Evolutionary conservation across 2,329 filamentous ascomycete species (phyloP).

Genomic region (Clarireedia monteithiana): DNA sequence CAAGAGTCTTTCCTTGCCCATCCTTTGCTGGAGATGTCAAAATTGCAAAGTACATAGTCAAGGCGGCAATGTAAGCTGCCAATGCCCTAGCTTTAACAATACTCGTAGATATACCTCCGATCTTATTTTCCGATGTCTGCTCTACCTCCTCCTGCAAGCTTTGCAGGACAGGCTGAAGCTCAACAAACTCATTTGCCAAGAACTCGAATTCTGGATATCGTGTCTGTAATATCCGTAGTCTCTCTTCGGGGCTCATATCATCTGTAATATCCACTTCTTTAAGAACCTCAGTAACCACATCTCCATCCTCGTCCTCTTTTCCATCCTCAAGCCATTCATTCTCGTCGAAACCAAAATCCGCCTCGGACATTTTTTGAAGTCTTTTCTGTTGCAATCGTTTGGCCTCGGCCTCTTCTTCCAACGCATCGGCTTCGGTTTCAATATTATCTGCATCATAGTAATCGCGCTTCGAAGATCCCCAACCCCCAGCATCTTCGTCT

Average conservation of each 20-base stretch:
- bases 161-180: conserved; percentile 48
- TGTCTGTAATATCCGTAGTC: conserved; percentile 64
- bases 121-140: conserved; percentile 12
- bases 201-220: conserved; percentile 91
- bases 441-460: conserved; percentile 84
- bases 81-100: conserved; percentile 72
- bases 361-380: conserved; percentile 77
- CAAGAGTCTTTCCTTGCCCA: conserved; percentile 50
- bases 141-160: conserved; percentile 51
- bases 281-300: conserved; percentile 77
- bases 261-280: conserved; percentile 76
- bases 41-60: conserved; percentile 92
- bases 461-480: conserved; percentile 81
- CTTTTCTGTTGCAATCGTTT: conserved; percentile 86
- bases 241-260: conserved; percentile 68
- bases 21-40: conserved; percentile 67
- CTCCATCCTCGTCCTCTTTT: conserved; percentile 40
- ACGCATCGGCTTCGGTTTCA: conserved; percentile 59
- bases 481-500: conserved; percentile 58
- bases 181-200: conserved; percentile 60
- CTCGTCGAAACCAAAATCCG: conserved; percentile 90
- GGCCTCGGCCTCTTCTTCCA: conserved; percentile 90
- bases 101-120: conserved; percentile 15
- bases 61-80: conserved; percentile 75
- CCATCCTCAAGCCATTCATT: conserved; percentile 67